Percentiles rank a stretch among this genome's conserved stretches.
These are phyloP conservation scores for Zygosaccharomyces pseudobailii DNA, from an alignment of 1,139 yeast genomes.

Conservation along the genomic window DNA sequence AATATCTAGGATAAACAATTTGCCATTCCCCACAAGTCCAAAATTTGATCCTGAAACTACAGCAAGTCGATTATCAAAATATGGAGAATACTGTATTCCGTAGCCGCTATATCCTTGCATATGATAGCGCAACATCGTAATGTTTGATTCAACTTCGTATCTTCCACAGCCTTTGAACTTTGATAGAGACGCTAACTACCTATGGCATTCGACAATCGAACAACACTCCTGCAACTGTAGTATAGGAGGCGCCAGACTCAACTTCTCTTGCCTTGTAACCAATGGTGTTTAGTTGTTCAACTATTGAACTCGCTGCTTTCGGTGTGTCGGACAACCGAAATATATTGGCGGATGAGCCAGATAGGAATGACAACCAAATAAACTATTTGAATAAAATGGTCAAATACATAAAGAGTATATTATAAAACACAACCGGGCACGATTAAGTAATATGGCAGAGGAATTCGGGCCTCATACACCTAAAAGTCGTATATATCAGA, in stretches of 20 bases:
- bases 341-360: no score
- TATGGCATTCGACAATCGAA: not conserved
- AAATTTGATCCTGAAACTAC: slow-evolving; percentile 89
- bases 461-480: no score
- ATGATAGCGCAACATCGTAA: slow-evolving; percentile 64
- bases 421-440: no score
- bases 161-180: not conserved
- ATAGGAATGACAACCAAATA: no score
- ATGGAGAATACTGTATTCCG: slow-evolving; percentile 86
- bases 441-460: no score
- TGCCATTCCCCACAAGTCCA: slow-evolving; percentile 92
- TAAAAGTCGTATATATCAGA: no score
- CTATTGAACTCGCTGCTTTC: no score
- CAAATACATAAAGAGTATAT: no score
- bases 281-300: no score
- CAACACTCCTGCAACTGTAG: not conserved
- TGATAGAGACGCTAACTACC: not conserved
- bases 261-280: not conserved
- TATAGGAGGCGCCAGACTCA: not conserved
- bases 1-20: slow-evolving; percentile 64
- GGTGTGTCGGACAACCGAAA: no score
- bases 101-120: slow-evolving; percentile 86
- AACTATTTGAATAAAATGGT: no score
- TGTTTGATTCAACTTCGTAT: not conserved
- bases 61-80: slow-evolving; percentile 81